A percentile compares a stretch with the other conserved stretches of the same genome.
phyloP scores from a whole-genome alignment of 2,329 filamentous ascomycete species.

The Venturia oleaginea region DNA sequence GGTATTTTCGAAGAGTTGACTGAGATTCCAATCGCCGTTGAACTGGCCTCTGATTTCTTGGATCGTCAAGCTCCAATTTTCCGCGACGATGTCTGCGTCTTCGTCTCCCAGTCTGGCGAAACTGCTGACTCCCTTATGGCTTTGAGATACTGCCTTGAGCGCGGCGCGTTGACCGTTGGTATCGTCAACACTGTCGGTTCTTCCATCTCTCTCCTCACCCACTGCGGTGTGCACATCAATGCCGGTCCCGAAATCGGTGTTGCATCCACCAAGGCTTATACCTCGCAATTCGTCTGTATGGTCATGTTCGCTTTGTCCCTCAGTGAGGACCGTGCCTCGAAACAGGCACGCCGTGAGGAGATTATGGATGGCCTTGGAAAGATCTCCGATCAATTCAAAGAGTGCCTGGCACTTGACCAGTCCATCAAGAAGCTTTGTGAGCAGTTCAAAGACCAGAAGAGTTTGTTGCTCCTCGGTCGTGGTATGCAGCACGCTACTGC shows the following conservation, averaged over 20 bases:
- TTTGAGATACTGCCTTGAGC: constrained; percentile 94
- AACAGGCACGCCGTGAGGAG: constrained; percentile 82
- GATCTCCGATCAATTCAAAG: constrained; percentile 83
- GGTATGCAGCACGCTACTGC: constrained; percentile 96
- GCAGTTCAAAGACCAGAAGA: constrained; percentile 97
- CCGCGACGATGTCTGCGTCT: constrained; percentile 98
- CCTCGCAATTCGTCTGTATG: constrained; percentile 98
- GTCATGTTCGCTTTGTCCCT: constrained; percentile 98
- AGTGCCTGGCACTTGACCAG: constrained; percentile 83
- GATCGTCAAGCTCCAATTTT: constrained; percentile 95
- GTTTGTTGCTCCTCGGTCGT: constrained; percentile 81
- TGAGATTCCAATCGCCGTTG: constrained; percentile 94
- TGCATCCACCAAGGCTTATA: constrained; percentile 98
- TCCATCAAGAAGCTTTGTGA: constrained; percentile 90
- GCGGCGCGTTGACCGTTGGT: constrained; percentile 91
- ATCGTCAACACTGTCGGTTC: constrained; percentile 98
- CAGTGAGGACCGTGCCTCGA: constrained; percentile 92
- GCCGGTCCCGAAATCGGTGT: constrained; percentile 98
- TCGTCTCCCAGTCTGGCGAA: constrained; percentile 97
- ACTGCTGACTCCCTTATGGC: constrained; percentile 97
- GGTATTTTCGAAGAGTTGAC: constrained; percentile 96
- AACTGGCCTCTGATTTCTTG: constrained; percentile 95
- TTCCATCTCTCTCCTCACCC: constrained; percentile 95
- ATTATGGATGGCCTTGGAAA: constrained; percentile 90
- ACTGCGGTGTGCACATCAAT: constrained; percentile 99